A percentile compares a stretch with the other conserved stretches of the same genome.
Evolutionary conservation across 2,329 filamentous ascomycete genomes (phyloP).

Genomic region (Thelonectria blattea): DNA sequence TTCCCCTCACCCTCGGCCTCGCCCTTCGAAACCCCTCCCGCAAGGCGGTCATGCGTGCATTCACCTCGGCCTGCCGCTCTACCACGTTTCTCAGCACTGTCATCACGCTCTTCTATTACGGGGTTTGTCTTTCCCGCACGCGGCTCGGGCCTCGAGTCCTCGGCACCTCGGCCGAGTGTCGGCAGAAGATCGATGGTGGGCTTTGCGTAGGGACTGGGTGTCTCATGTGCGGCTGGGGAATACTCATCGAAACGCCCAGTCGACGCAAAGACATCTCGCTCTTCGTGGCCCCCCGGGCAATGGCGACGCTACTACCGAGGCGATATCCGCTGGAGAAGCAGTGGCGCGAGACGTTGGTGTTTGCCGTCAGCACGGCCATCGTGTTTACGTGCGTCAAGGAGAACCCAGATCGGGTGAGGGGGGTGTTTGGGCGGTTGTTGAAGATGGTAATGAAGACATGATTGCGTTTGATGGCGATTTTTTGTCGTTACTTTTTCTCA

Average conservation of each 20-base stretch:
- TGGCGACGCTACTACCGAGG: conserved; percentile 76
- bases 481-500: not conserved
- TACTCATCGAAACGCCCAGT: conserved; percentile 71
- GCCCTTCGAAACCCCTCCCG: conserved; percentile 56
- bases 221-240: conserved; percentile 80
- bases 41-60: conserved; percentile 56
- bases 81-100: conserved; percentile 81
- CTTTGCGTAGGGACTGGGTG: conserved; percentile 76
- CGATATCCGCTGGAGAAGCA: conserved; percentile 67
- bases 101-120: conserved; percentile 83
- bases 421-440: conserved; percentile 69
- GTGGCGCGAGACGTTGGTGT: conserved; percentile 70
- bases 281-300: conserved; percentile 80
- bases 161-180: conserved; percentile 53
- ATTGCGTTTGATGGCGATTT: not conserved
- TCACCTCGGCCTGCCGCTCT: conserved; percentile 69
- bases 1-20: conserved; percentile 75
- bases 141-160: conserved; percentile 74
- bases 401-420: conserved; percentile 67
- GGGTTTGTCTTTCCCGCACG: conserved; percentile 78
- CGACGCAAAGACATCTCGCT: conserved; percentile 77
- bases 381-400: conserved; percentile 72
- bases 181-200: conserved; percentile 64
- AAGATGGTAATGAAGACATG: conserved; percentile 53
- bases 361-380: conserved; percentile 71